Evolutionary conservation across 2,329 filamentous ascomycete species (phyloP).

Genomic region (Stagonosporopsis vannaccii): DNA sequence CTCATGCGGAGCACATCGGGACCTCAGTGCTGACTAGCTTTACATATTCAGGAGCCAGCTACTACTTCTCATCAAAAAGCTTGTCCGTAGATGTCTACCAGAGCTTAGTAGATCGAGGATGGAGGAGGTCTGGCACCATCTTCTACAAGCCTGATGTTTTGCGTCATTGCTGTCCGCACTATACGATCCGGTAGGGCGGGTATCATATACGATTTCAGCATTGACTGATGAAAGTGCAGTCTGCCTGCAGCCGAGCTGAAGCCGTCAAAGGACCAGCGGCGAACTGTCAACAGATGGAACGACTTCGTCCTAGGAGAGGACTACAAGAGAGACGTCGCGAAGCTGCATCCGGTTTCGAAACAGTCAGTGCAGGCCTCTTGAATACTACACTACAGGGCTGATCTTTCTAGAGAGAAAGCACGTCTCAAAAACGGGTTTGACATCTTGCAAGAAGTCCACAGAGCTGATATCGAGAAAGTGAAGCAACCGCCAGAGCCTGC

Average conservation of each 20-base stretch:
- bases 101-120: constrained; percentile 74
- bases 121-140: constrained; percentile 70
- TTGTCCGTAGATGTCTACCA: constrained; percentile 75
- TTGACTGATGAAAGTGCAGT: constrained; percentile 47
- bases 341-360: constrained; percentile 71
- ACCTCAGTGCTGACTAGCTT: constrained; percentile 27
- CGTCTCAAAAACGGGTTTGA: constrained; percentile 73
- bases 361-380: constrained; percentile 51
- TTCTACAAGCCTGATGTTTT: constrained; percentile 81
- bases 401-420: constrained; percentile 59
- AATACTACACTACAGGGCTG: background rate
- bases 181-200: constrained; percentile 68
- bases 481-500: constrained; percentile 68
- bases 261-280: constrained; percentile 74
- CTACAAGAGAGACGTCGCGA: constrained; percentile 70
- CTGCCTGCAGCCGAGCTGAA: constrained; percentile 71
- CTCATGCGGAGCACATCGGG: constrained; percentile 19
- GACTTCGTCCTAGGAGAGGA: constrained; percentile 71
- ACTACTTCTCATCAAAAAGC: constrained; percentile 70
- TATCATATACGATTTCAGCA: background rate
- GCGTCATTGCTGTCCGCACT: constrained; percentile 89
- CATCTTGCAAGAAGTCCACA: constrained; percentile 71
- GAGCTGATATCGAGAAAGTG: constrained; percentile 66
- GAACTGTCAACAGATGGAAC: constrained; percentile 79
- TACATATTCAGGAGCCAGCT: constrained; percentile 69